Conservation (phyloP, 108 stramenopile species). For the Epipyxis sp. region DNA sequence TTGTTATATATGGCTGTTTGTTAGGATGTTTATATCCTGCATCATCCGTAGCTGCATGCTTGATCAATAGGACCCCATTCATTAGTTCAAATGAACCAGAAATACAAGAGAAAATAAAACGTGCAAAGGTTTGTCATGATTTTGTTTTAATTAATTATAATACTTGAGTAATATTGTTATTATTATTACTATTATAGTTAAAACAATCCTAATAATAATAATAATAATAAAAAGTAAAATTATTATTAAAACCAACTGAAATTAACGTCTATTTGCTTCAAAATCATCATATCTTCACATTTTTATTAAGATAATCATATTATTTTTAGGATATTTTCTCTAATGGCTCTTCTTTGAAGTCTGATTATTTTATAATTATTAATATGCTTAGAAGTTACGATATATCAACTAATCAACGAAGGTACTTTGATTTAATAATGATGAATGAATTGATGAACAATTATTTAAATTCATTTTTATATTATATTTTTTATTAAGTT, state of each 20-base stretch:
- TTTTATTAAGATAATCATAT: no score
- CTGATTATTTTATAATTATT: neutral
- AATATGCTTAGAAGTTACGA: neutral
- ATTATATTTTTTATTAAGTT: neutral
- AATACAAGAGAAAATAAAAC: neutral
- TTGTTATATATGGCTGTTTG: neutral
- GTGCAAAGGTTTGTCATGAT: neutral
- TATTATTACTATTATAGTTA: neutral
- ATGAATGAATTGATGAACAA: neutral
- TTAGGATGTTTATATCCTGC: neutral
- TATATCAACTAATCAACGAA: neutral
- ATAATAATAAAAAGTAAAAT: neutral
- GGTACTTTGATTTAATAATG: neutral
- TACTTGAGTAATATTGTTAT: neutral
- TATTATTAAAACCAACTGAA: neutral
- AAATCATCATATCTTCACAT: no score
- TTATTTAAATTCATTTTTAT: neutral
- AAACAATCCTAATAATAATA: neutral
- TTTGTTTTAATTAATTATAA: neutral
- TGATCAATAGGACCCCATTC: neutral
- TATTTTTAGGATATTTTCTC: no score
- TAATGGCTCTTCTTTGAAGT: no score
- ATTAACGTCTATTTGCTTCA: no score
- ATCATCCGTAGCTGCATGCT: neutral
- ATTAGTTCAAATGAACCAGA: neutral